Evolutionary conservation across 768 basidiomycete species (phyloP).

Genomic region (Megacollybia marginata): DNA sequence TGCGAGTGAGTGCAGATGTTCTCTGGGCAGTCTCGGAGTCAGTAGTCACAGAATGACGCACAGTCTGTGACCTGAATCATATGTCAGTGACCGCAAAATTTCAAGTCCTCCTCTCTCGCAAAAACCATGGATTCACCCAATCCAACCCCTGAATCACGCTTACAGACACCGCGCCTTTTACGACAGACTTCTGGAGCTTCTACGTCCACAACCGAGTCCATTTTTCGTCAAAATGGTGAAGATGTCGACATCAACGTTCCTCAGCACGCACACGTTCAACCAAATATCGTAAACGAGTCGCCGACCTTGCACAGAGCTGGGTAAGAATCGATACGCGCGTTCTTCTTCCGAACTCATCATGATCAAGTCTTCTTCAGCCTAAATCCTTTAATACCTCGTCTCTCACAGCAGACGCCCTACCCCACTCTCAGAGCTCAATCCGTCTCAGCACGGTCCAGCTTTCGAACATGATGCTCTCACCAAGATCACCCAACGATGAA

Average conservation of each 20-base stretch:
- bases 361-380: slow-evolving; percentile 47
- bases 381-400: slow-evolving; percentile 36
- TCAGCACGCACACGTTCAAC: too few species aligned
- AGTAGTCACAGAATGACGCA: too few species aligned
- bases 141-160: background rate
- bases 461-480: slow-evolving; percentile 39
- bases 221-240: too few species aligned
- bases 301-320: slow-evolving; percentile 45
- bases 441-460: slow-evolving; percentile 61
- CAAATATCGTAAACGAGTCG: slow-evolving; percentile 19
- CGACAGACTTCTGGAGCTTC: background rate
- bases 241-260: too few species aligned
- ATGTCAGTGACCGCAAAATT: too few species aligned
- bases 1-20: too few species aligned
- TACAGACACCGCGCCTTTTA: background rate
- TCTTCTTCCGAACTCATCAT: slow-evolving; percentile 9
- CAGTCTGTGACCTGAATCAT: too few species aligned
- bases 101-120: too few species aligned
- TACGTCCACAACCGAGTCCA: too few species aligned
- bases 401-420: slow-evolving; percentile 15
- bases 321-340: slow-evolving; percentile 23
- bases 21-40: too few species aligned
- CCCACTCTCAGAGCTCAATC: slow-evolving; percentile 58
- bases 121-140: background rate
- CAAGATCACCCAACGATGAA: slow-evolving; percentile 3